Base-by-base conservation (phyloP, 768 basidiomycete species). In the Collybia mongolica region DNA sequence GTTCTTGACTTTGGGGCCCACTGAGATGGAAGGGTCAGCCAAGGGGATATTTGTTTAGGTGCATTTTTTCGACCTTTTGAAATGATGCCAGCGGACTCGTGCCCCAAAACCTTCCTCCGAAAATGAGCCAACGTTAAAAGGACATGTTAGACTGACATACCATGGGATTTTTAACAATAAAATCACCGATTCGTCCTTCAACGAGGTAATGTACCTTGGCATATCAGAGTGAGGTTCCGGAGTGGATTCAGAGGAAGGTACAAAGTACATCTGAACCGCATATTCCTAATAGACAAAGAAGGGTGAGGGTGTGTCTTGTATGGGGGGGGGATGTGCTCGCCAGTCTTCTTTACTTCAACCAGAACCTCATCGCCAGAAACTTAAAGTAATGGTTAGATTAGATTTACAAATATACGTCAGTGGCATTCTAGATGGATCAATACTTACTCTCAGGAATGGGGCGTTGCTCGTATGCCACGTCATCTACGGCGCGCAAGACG, bases 271-370 rank as follows among this genome's bases (percentile, higher is more conserved):
- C 93, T 51, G 90, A 93, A 32, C 93, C 93, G 64, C 92, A 95
- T 55, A 95, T 94, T 45, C 93, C 93, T 90, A 39, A 36, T 44
- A 20, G 37, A 24, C 51, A 18, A n/a, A 52, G 57, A 29, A 53
- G 35, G 28, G 14, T 49, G 40, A 46, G 46, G 38, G 12, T 44
- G 20, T 46, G 51, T 40, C 49, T 38, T 20, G 22, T 38, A 48
- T 43, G 46, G 44, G 37, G 8, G n/a, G 23, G 38, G 49, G 41
- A 11, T 32, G 32, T 19, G 59, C 77, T 52, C 52, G 85, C 91
- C 93, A 15, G 94, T 96, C 72, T 94, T 94, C 72, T 92, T 93
- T 37, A 98, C 88, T 59, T 88, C 76, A 28, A 98, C 83, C 18
- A 98, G 82, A 37, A 93, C 92, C 55, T 97, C 88, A 61, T 86